Evolutionary conservation across 179 eudicot genomes (phyloP), one percentile per base, ranked within the genome.

Genomic region (Monotropa hypopitys): DNA sequence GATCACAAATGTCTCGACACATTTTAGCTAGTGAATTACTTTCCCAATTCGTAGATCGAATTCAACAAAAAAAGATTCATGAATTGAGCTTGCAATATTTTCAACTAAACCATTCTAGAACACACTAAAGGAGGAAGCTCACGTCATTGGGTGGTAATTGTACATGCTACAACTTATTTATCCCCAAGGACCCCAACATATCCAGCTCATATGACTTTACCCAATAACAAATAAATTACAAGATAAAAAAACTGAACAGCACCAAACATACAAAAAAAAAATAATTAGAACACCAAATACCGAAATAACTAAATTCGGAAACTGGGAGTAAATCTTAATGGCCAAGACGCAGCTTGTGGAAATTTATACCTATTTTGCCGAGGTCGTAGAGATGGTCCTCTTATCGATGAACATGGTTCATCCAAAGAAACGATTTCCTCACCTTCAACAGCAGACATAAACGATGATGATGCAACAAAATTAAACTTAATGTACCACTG

Each of bases 291-390:
- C 28, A 51, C 30, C 20, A 7, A 16, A 32, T 50, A 0, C 53
- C 3, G 4, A 30, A 50, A 72, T n/a, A 1, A 33, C 9, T 18
- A 30, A 43, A 46, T 46, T 54, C 30, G 26, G 28, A 78, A 81
- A 21, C 18, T 49, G 10, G 57, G 30, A 66, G 72, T 38, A 26
- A 18, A 65, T 12, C 9, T 42, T 54, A 15, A 2, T 9, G 46
- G 72, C 23, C 30, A 46, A n/a, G 47, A 8, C 46, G 21, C 2
- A 71, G 12, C 21, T 54, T 5, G 35, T 18, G 59, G 68, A 45
- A 15, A 15, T 76, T 10, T 45, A 51, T 83, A 88, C 98, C 97
- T 89, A 77, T 83, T 86, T 81, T 88, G 90, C 86, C 97, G 87
- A 56, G 80, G 78, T 72, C 74, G 84, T 72, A 72, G 84, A 77